Percentiles rank a stretch among this genome's conserved stretches.
Conservation (phyloP, 495 filamentous ascomycete genomes). For the Xylaria grammica region DNA sequence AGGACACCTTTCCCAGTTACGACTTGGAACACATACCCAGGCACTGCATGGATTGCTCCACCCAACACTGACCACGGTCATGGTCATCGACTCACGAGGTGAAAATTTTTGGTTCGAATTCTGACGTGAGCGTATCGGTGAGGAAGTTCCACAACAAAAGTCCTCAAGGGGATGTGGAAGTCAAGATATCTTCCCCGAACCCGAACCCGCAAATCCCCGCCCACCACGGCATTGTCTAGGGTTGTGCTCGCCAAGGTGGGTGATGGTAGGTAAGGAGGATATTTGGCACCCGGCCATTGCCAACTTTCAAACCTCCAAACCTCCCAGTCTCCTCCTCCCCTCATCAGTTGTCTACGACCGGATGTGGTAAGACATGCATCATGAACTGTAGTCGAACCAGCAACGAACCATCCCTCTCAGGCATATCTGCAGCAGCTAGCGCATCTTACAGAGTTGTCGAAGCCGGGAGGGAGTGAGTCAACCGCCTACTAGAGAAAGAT, state of each 20-base stretch:
- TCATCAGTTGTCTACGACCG: background rate
- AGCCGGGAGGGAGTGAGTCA: background rate
- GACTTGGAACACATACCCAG: background rate
- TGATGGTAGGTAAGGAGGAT: background rate
- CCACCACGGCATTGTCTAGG: slow-evolving; percentile 1
- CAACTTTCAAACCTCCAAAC: background rate
- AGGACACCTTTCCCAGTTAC: background rate
- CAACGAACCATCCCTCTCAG: slow-evolving; percentile 4
- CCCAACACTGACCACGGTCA: background rate
- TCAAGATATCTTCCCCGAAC: slow-evolving; percentile 12
- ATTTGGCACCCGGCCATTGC: background rate
- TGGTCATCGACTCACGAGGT: background rate
- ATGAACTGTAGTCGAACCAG: background rate
- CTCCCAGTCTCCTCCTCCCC: background rate
- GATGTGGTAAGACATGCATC: slow-evolving; percentile 11
- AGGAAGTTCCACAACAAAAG: slow-evolving; percentile 10
- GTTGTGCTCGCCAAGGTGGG: slow-evolving; percentile 16
- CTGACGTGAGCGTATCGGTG: slow-evolving; percentile 30
- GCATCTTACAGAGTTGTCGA: background rate
- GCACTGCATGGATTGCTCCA: background rate
- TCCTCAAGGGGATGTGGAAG: slow-evolving; percentile 9
- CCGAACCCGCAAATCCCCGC: slow-evolving; percentile 13
- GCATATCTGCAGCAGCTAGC: background rate
- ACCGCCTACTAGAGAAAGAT: background rate
- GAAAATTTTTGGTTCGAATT: slow-evolving; percentile 27